Base-by-base conservation (phyloP, 441 rosid species). In the Erysimum pusillum region DNA sequence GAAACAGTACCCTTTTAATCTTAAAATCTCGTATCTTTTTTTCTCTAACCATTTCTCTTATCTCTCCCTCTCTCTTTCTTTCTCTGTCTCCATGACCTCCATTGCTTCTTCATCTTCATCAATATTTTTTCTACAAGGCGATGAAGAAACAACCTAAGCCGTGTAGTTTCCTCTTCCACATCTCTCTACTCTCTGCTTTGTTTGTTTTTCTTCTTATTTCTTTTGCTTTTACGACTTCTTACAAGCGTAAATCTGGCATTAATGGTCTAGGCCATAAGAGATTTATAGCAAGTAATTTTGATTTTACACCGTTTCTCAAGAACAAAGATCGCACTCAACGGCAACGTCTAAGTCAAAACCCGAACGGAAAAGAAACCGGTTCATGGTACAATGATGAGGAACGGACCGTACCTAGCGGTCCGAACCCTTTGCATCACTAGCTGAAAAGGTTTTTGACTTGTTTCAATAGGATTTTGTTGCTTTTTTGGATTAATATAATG, bases 371-470 rank as follows among this genome's bases (percentile, higher is more conserved):
- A 20, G 80, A 80, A 64, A 71, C 77, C 17, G 86, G 82, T 81
- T 88, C 82, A 1, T 80, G 79, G 49, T 90, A 77, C 31, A 87
- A 84, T 12, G 85, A 8, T 11, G 88, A 90, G 8, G 84, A 91
- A 48, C 83, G 96, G 67, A 84, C 86, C 31, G 96, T 91, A 65
- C 97, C 98, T 35, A 82, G 86, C 44, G 97, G 98, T 73, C 98
- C 98, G 41, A 93, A 93, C 80, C 98, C 98, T 11, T 69, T 91
- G 85, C 98, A 93, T 86, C 97, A 93, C 75, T 90, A 69, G 76
- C 67, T 70, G 2, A 83, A 88, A 61, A 73, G 64, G 78, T 68
- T 66, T 77, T 52, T 18, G 15, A 63, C 60, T 71, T 78, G 48
- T 7, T 72, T 67, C 3, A n/a, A 60, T 73, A 73, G 45, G 25